Conservation (phyloP, 108 stramenopile genomes). For the Phaeodactylum tricornutum region DNA sequence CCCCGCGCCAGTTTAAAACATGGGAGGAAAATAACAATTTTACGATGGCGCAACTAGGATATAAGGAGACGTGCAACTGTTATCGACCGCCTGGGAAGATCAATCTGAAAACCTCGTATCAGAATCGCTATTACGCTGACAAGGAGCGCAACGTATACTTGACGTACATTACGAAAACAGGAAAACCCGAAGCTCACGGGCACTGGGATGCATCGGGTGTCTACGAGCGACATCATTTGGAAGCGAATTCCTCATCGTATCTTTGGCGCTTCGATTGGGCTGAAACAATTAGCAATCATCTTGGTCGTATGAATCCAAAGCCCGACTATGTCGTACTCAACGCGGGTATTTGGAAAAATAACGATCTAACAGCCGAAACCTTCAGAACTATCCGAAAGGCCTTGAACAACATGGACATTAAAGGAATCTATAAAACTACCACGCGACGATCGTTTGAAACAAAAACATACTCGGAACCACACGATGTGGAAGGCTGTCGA, state of each 20-base stretch:
- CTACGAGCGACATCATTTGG: neutral
- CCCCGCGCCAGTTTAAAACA: no score
- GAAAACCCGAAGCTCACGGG: neutral
- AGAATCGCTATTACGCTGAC: conserved; percentile 3
- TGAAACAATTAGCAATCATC: conserved; percentile 1
- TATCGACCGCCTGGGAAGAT: no score
- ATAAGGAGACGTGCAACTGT: conserved; percentile 25
- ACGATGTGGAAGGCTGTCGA: conserved; percentile 1
- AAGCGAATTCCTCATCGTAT: conserved; percentile 2
- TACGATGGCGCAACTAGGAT: conserved; percentile 9
- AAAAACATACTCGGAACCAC: neutral
- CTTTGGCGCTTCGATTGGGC: no score
- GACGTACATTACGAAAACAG: neutral
- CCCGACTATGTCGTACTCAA: conserved; percentile 2
- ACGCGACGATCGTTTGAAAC: neutral
- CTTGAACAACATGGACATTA: neutral
- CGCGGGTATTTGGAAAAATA: conserved; percentile 5
- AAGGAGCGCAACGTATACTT: neutral
- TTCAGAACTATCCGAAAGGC: neutral
- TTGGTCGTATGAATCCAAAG: neutral
- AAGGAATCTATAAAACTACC: conserved; percentile 10
- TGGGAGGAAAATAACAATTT: conserved; percentile 10
- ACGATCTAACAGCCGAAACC: neutral
- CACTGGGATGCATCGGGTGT: neutral
- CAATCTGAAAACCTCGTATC: neutral